Conservation (phyloP, 2,329 filamentous ascomycete genomes). For the Magnaporthales sp. region DNA sequence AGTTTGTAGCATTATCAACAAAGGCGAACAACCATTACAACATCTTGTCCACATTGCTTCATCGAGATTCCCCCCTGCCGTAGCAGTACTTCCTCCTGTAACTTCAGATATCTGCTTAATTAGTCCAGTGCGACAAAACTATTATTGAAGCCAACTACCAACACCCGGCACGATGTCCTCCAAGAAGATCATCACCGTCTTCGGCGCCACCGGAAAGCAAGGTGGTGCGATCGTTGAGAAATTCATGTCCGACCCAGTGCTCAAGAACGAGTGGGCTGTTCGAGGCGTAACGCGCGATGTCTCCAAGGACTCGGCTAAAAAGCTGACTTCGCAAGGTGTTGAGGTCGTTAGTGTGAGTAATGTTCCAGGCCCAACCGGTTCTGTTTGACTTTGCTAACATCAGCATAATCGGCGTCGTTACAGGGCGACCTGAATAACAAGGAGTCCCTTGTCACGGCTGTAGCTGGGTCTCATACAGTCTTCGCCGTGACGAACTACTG, state of each 20-base stretch:
- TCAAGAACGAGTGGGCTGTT: conserved; percentile 13
- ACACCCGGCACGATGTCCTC: not conserved
- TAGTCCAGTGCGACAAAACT: not conserved
- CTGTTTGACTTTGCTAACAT: not conserved
- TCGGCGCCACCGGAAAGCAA: conserved; percentile 18
- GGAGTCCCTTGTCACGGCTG: conserved; percentile 30
- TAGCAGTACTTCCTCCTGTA: not conserved
- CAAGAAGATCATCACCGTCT: conserved; percentile 13
- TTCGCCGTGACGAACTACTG: conserved; percentile 46
- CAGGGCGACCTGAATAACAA: conserved; percentile 41
- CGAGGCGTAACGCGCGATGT: conserved; percentile 42
- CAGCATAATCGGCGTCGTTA: not conserved
- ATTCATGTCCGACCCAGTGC: conserved; percentile 13
- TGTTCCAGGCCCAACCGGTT: too few relatives aligned
- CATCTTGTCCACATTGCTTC: not conserved
- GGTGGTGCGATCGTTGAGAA: conserved; percentile 15
- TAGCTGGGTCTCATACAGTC: conserved; percentile 37
- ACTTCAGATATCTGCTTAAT: not conserved
- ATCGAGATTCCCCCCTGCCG: not conserved
- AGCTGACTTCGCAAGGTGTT: conserved; percentile 31
- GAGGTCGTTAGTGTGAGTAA: conserved; percentile 27
- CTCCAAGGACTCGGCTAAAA: conserved; percentile 25
- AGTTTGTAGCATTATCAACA: too few relatives aligned
- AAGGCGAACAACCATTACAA: not conserved
- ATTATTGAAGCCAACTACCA: not conserved